Percentiles rank a stretch among this genome's conserved stretches.
These are phyloP conservation scores for Colletotrichum sp. DNA, from an alignment of 2,329 filamentous ascomycete species.

Conservation along the genomic window DNA sequence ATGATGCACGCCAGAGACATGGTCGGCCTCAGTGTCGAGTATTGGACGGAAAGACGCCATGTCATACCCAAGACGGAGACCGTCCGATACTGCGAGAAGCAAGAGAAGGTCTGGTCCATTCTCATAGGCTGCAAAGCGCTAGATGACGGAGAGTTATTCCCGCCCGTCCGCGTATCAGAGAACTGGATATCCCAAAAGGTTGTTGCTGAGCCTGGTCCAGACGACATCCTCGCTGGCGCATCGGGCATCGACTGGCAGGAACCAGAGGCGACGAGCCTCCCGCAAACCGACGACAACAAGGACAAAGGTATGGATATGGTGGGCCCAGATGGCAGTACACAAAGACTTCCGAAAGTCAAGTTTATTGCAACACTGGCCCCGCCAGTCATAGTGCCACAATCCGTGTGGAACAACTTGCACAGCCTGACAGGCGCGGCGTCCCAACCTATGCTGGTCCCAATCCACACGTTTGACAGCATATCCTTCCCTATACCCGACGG, in stretches of 20 bases:
- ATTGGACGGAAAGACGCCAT: slow-evolving; percentile 72
- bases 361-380: slow-evolving; percentile 80
- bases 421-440: slow-evolving; percentile 56
- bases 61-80: slow-evolving; percentile 42
- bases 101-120: slow-evolving; percentile 67
- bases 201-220: slow-evolving; percentile 51
- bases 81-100: slow-evolving; percentile 40
- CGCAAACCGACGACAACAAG: slow-evolving; percentile 48
- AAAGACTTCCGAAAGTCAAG: slow-evolving; percentile 71
- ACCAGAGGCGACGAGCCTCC: slow-evolving; percentile 68
- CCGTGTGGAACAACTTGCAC: slow-evolving; percentile 67
- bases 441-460: slow-evolving; percentile 41
- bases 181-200: slow-evolving; percentile 75
- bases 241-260: slow-evolving; percentile 72
- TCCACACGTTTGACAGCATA: slow-evolving; percentile 60
- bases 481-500: slow-evolving; percentile 59
- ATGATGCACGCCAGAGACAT: slow-evolving; percentile 71
- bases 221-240: slow-evolving; percentile 41
- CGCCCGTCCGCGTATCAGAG: slow-evolving; percentile 73
- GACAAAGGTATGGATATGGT: slow-evolving; percentile 59
- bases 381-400: slow-evolving; percentile 72
- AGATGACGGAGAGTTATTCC: slow-evolving; percentile 48
- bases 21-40: slow-evolving; percentile 76
- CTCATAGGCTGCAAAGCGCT: slow-evolving; percentile 67
- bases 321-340: slow-evolving; percentile 46